Conservation (phyloP, 192 early-diverging fungal species). For the Gonapodya sp. region DNA sequence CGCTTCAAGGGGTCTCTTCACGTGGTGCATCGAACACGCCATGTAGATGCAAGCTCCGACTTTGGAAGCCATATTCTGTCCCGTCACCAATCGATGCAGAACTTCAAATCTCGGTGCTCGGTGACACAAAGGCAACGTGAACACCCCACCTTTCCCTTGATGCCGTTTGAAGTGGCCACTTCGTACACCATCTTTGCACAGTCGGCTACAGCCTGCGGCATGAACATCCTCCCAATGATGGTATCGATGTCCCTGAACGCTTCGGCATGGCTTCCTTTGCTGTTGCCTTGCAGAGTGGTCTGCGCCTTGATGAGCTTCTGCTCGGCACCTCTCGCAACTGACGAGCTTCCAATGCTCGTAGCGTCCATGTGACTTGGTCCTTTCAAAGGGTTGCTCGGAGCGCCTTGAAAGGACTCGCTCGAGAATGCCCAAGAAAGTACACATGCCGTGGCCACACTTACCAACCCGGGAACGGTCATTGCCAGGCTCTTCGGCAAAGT, state of each 20-base stretch:
- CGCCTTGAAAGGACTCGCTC: not conserved
- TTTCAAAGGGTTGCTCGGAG: not conserved
- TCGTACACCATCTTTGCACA: not conserved
- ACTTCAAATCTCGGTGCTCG: too few relatives aligned
- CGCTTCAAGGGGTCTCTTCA: not conserved
- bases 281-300: not conserved
- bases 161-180: not conserved
- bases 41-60: not conserved
- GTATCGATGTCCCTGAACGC: not conserved
- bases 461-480: not conserved
- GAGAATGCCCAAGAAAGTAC: not conserved
- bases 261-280: not conserved
- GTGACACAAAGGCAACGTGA: not conserved
- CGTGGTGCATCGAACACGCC: not conserved
- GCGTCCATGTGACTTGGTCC: not conserved
- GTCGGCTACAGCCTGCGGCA: not conserved
- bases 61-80: not conserved
- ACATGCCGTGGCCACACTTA: not conserved
- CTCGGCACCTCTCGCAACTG: not conserved
- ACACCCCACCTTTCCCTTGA: not conserved
- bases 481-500: not conserved
- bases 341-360: not conserved
- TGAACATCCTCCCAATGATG: not conserved
- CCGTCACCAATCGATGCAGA: too few relatives aligned
- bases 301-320: not conserved